Evolutionary conservation across 371 early-diverging fungal species (phyloP).

Genomic region (Zychaea mexicana): DNA sequence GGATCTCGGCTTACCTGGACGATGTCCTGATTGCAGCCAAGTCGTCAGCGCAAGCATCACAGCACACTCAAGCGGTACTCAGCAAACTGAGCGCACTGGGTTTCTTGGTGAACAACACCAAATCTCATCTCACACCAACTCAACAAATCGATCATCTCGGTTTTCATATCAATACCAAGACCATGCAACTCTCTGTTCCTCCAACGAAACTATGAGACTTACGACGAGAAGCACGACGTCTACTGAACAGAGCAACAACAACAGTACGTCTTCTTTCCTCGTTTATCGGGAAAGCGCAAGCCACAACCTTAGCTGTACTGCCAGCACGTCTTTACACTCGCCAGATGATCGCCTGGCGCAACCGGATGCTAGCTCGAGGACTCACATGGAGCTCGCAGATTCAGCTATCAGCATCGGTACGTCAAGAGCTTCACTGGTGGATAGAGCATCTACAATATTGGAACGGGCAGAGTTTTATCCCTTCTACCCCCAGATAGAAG

Average conservation of each 20-base stretch:
- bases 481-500: constrained; percentile 9
- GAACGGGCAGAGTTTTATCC: constrained; percentile 28
- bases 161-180: constrained; percentile 12
- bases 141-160: constrained; percentile 25
- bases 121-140: constrained; percentile 20
- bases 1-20: constrained; percentile 30
- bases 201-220: constrained; percentile 15
- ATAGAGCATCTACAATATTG: constrained; percentile 10
- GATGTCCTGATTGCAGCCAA: constrained; percentile 24
- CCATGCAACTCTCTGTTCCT: constrained; percentile 15
- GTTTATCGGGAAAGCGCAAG: constrained; percentile 27
- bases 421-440: constrained; percentile 28
- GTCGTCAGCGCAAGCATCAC: background rate
- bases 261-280: constrained; percentile 16
- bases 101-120: constrained; percentile 24
- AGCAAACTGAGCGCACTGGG: constrained; percentile 20
- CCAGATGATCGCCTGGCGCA: constrained; percentile 5
- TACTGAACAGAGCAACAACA: background rate
- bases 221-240: constrained; percentile 6
- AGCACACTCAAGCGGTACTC: constrained; percentile 9
- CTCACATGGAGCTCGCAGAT: background rate
- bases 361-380: background rate
- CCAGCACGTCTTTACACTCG: constrained; percentile 24
- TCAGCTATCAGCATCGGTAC: background rate
- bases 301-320: constrained; percentile 22